A percentile compares a stretch with the other conserved stretches of the same genome.
Evolutionary conservation across 2,329 filamentous ascomycete species (phyloP).

Genomic region (Phaeosphaeria sp.): DNA sequence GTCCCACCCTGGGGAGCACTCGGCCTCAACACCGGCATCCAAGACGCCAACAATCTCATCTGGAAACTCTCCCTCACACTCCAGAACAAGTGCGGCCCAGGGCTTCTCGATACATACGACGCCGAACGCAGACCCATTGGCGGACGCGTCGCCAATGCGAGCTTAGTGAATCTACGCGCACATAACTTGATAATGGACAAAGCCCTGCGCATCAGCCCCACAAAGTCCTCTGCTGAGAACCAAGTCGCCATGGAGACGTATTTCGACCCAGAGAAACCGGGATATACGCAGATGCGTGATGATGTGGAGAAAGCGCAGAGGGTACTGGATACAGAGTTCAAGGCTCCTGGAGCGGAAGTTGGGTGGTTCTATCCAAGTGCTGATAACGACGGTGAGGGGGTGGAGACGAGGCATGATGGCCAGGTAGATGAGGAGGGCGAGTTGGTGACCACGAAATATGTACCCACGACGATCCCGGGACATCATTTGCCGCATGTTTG

Average conservation of each 20-base stretch:
- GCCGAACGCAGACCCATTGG: slow-evolving; percentile 46
- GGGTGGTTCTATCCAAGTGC: slow-evolving; percentile 46
- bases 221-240: slow-evolving; percentile 29
- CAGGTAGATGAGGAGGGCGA: slow-evolving; percentile 18
- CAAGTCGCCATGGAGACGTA: slow-evolving; percentile 24
- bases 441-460: slow-evolving; percentile 17
- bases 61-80: slow-evolving; percentile 48
- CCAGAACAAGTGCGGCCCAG: slow-evolving; percentile 22
- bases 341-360: slow-evolving; percentile 41
- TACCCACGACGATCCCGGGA: slow-evolving; percentile 36
- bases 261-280: slow-evolving; percentile 28
- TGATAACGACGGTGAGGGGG: slow-evolving; percentile 26
- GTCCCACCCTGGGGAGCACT: slow-evolving; percentile 48
- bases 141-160: slow-evolving; percentile 30
- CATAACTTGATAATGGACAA: slow-evolving; percentile 40
- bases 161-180: slow-evolving; percentile 37
- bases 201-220: slow-evolving; percentile 37
- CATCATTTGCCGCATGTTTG: slow-evolving; percentile 44
- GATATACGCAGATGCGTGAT: slow-evolving; percentile 5
- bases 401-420: slow-evolving; percentile 22
- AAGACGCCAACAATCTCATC: slow-evolving; percentile 48
- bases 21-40: slow-evolving; percentile 48
- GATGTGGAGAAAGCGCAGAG: slow-evolving; percentile 27
- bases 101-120: slow-evolving; percentile 36
- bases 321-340: slow-evolving; percentile 44